A percentile compares a stretch with the other conserved stretches of the same genome.
Conservation (phyloP, 2,329 filamentous ascomycete species). For the Fusarium transvaalense region DNA sequence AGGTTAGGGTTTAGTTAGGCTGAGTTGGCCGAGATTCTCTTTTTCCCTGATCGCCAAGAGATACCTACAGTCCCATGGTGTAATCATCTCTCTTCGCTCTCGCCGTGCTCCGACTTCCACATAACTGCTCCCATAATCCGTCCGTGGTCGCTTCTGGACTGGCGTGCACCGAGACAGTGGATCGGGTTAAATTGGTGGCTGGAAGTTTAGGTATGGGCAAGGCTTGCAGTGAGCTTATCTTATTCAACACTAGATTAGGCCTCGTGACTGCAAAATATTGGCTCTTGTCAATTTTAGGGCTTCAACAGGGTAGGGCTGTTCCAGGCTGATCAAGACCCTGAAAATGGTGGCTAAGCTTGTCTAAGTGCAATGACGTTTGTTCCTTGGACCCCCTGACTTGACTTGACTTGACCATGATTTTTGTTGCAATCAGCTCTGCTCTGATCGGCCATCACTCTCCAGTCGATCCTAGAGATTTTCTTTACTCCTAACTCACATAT, state of each 20-base stretch:
- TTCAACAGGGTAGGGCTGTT: conserved; percentile 8
- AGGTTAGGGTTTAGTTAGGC: background rate
- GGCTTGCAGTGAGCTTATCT: conserved; percentile 2
- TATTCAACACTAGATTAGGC: conserved; percentile 4
- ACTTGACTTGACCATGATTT: background rate
- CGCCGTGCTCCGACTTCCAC: conserved; percentile 31
- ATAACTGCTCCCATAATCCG: background rate
- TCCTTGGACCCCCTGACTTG: conserved; percentile 18
- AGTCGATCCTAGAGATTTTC: conserved; percentile 10
- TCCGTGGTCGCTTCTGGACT: conserved; percentile 32
- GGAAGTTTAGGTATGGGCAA: background rate
- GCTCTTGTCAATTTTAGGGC: background rate
- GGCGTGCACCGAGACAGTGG: conserved; percentile 22
- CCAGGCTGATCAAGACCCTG: conserved; percentile 30
- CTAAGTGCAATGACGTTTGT: conserved; percentile 33
- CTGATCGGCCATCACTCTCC: background rate
- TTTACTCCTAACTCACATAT: background rate
- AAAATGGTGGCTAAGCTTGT: conserved; percentile 27
- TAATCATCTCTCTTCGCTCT: conserved; percentile 17
- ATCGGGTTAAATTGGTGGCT: conserved; percentile 12
- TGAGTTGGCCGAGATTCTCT: conserved; percentile 13
- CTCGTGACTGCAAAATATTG: conserved; percentile 9
- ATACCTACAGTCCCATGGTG: background rate
- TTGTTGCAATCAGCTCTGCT: background rate
- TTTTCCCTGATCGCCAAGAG: conserved; percentile 19